Evolutionary conservation across 768 basidiomycete species (phyloP), one percentile per base, ranked within the genome.

Genomic region (Mycena maculata): DNA sequence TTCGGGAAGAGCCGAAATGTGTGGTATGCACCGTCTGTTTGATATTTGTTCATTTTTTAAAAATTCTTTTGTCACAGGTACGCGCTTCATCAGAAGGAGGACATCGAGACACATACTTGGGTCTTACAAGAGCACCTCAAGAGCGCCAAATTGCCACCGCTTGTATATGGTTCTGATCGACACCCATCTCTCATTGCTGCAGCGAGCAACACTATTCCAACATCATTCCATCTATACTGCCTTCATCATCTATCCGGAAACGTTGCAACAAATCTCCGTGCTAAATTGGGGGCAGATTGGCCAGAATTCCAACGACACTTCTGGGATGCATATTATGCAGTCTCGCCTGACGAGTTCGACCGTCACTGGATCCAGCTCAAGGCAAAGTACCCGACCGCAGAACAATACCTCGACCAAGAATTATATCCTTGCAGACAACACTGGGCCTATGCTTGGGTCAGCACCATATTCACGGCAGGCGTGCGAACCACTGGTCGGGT

Each of bases 261-360:
- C 59, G 62, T 80, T 3, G 62, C 71, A 3, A 39, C 67, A 6
- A 71, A 77, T 31, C 41, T 79, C 15, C 70, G 72, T 18, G 11
- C 64, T 27, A 25, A 15, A 20, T 55, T 79, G 47, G 58, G 67
- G 1, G 39, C 57, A 10, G 55, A 75, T 0, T 78, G 74, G 75
- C 20, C 48, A 1, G 7, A 67, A 1, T 81, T 81, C 62, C 67
- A 54, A 8, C 28, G 55, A 0, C 63, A 72, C 27, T 80, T 81
- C 56, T 81, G 78, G 78, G 44, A 6, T 22, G 65, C 67, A 2
- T 79, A 79, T 57, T 64, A 65, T 25, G 74, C 76, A 3, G 71
- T 77, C 10, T 80, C 78, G 16, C 78, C 79, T 2, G 73, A 75
- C 8, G 71, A 77, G 22, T 77, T 79, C 56, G 74, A 77, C 1